Conservation (phyloP, 805 yeast species). For the Wickerhamia fluorescens region DNA sequence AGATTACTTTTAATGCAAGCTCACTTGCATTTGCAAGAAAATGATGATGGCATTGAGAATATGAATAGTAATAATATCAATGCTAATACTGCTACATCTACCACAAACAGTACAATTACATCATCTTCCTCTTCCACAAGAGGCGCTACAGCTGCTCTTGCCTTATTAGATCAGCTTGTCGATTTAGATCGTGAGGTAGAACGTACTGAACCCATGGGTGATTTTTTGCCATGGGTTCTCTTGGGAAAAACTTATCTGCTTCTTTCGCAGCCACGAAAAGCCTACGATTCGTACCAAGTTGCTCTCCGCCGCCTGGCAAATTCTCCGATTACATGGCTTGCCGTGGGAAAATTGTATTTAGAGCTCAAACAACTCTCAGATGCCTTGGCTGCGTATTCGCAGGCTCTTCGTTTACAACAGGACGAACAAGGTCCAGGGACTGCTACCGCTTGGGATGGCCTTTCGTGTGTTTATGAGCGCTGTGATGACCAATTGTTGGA, state of each 20-base stretch:
- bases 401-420: slow-evolving; percentile 48
- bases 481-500: slow-evolving; percentile 55
- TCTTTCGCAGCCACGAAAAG: slow-evolving; percentile 39
- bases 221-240: slow-evolving; percentile 53
- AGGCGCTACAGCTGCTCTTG: slow-evolving; percentile 30
- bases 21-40: slow-evolving; percentile 37
- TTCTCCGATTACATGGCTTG: slow-evolving; percentile 59
- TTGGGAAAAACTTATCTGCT: slow-evolving; percentile 47
- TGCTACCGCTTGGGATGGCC: slow-evolving; percentile 62
- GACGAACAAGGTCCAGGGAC: slow-evolving; percentile 41
- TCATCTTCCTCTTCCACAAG: not conserved
- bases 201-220: slow-evolving; percentile 23
- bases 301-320: slow-evolving; percentile 47
- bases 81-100: no score
- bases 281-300: slow-evolving; percentile 50
- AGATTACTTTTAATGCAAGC: slow-evolving; percentile 43
- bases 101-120: not conserved
- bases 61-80: no score
- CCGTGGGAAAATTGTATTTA: slow-evolving; percentile 56
- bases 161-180: slow-evolving; percentile 26
- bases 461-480: slow-evolving; percentile 54
- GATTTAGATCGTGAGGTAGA: slow-evolving; percentile 14
- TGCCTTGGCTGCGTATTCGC: slow-evolving; percentile 61
- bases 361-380: slow-evolving; percentile 56
- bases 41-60: no score